phyloP scores from a whole-genome alignment of 371 early-diverging fungal species.

The Mortierella sp. region DNA sequence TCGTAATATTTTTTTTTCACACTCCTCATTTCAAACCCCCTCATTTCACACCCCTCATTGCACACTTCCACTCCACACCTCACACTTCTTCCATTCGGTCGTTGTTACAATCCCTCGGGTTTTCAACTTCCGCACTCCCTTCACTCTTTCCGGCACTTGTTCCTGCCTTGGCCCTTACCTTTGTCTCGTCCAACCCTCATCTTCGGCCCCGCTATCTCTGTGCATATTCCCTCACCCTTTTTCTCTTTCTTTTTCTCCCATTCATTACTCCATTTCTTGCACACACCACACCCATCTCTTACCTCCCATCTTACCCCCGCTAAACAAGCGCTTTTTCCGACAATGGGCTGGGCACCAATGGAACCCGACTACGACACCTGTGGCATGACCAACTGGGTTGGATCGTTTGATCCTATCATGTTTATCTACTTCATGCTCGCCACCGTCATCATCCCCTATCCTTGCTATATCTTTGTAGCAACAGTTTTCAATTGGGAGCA shows the following conservation, averaged over 20 bases:
- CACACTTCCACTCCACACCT: too few species aligned
- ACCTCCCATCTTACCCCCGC: background rate
- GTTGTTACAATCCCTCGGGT: background rate
- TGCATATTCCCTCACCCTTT: background rate
- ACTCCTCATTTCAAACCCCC: too few species aligned
- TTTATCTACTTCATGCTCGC: slow-evolving; percentile 69
- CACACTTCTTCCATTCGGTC: background rate
- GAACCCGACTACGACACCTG: slow-evolving; percentile 39
- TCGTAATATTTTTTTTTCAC: too few species aligned
- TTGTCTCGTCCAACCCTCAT: background rate
- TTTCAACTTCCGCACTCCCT: background rate
- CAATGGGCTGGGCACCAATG: slow-evolving; percentile 55
- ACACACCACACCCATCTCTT: background rate
- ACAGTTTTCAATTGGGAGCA: slow-evolving; percentile 75
- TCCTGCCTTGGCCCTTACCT: slow-evolving; percentile 7
- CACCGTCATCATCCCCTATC: slow-evolving; percentile 69
- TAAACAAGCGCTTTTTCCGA: slow-evolving; percentile 13
- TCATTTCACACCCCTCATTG: too few species aligned
- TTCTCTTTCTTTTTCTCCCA: background rate
- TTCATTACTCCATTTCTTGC: background rate
- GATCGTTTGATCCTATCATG: slow-evolving; percentile 63
- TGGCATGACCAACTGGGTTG: slow-evolving; percentile 56
- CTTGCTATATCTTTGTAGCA: slow-evolving; percentile 67
- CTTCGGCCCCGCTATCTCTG: background rate
- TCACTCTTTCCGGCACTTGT: slow-evolving; percentile 11